These are phyloP conservation scores for Funneliformis mosseae DNA, from an alignment of 192 early-diverging fungal species.

Conservation along the genomic window DNA sequence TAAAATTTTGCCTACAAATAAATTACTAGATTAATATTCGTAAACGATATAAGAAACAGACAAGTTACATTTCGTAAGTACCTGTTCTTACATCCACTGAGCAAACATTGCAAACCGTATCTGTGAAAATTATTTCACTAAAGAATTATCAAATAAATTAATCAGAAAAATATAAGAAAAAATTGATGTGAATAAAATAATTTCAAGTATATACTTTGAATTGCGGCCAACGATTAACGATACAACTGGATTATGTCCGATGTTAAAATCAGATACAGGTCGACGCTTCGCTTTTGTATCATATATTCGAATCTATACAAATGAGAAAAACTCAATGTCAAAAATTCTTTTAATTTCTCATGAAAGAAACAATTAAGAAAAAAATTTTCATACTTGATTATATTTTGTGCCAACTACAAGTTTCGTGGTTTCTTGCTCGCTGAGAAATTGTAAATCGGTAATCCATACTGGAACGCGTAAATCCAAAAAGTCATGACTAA, in stretches of 20 bases:
- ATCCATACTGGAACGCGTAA: constrained; percentile 88
- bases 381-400: constrained; percentile 51
- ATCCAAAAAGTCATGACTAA: constrained; percentile 77
- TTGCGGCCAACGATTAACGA: constrained; percentile 48
- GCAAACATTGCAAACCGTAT: constrained; percentile 61
- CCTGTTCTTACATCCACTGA: constrained; percentile 65
- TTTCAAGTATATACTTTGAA: constrained; percentile 23
- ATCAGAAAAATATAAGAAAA: too few relatives aligned
- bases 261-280: constrained; percentile 67
- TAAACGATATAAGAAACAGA: not conserved
- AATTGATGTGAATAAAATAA: not conserved
- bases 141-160: not conserved
- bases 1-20: constrained; percentile 25
- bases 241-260: constrained; percentile 73
- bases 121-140: constrained; percentile 66
- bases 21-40: not conserved
- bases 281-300: constrained; percentile 68
- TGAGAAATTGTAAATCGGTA: constrained; percentile 77
- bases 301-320: constrained; percentile 79
- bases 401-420: constrained; percentile 73
- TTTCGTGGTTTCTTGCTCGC: constrained; percentile 50
- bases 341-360: not conserved
- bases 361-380: not conserved
- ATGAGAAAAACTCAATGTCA: not conserved
- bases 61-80: not conserved